Conservation (phyloP, 768 basidiomycete species). For the Amanita muscaria region DNA sequence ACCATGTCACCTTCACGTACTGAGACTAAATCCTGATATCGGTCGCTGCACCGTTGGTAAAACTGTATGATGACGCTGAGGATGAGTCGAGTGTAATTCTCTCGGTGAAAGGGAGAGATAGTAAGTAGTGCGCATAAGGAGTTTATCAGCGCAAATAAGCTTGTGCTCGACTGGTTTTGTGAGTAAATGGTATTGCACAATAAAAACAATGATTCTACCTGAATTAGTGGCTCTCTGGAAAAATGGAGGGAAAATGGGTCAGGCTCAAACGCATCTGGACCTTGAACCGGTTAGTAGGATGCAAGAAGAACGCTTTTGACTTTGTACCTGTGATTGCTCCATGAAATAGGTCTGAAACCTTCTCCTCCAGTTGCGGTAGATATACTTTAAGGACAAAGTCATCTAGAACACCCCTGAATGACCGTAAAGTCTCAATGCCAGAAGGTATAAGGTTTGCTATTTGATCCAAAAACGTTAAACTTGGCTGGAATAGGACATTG, state of each 20-base stretch:
- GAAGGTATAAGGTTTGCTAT: slow-evolving; percentile 66
- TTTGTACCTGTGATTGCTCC: slow-evolving; percentile 63
- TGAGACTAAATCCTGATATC: slow-evolving; percentile 69
- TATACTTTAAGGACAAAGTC: slow-evolving; percentile 92
- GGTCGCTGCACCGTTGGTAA: slow-evolving; percentile 87
- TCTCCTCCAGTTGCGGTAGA: slow-evolving; percentile 91
- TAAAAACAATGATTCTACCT: slow-evolving; percentile 37
- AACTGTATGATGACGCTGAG: slow-evolving; percentile 92
- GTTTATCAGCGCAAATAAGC: slow-evolving; percentile 84
- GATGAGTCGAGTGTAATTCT: slow-evolving; percentile 91
- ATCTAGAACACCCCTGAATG: slow-evolving; percentile 70
- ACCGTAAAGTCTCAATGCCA: slow-evolving; percentile 54
- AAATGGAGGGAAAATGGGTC: slow-evolving; percentile 61
- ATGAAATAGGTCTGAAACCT: slow-evolving; percentile 81
- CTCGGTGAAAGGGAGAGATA: slow-evolving; percentile 88
- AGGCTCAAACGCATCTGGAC: slow-evolving; percentile 80
- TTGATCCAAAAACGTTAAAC: slow-evolving; percentile 72
- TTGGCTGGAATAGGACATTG: slow-evolving; percentile 89
- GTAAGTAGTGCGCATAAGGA: slow-evolving; percentile 87
- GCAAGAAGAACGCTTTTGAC: neutral
- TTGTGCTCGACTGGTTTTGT: slow-evolving; percentile 57
- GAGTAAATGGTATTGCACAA: neutral
- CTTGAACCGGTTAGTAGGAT: slow-evolving; percentile 24
- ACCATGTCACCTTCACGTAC: slow-evolving; percentile 21
- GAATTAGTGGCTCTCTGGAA: slow-evolving; percentile 68